Evolutionary conservation across 495 filamentous ascomycete species (phyloP).

Genomic region (Oidiodendron maius): DNA sequence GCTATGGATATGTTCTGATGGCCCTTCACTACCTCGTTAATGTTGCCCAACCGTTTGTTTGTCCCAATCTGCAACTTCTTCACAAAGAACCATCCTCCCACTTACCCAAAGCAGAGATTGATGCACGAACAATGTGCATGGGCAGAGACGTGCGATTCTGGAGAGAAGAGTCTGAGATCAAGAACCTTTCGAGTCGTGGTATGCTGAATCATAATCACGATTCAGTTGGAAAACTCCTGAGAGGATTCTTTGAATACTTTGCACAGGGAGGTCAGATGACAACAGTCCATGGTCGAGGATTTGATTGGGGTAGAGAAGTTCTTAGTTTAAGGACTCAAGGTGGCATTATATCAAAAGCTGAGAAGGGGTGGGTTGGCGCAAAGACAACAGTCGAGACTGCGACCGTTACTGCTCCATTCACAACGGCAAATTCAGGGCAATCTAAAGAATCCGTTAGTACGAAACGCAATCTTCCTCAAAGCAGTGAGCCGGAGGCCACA

Average conservation of each 20-base stretch:
- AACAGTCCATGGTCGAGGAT: slow-evolving; percentile 38
- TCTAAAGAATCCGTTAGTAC: background rate
- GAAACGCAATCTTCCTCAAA: background rate
- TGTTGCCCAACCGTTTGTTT: slow-evolving; percentile 67
- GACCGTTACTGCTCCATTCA: slow-evolving; percentile 12
- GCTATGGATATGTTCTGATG: slow-evolving; percentile 88
- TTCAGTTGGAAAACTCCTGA: slow-evolving; percentile 57
- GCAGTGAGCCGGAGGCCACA: slow-evolving; percentile 1
- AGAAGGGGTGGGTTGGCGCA: slow-evolving; percentile 73
- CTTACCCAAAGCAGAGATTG: slow-evolving; percentile 32
- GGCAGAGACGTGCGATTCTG: slow-evolving; percentile 62
- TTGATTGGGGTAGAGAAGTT: slow-evolving; percentile 66
- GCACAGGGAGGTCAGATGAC: slow-evolving; percentile 44
- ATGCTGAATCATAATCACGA: slow-evolving; percentile 54
- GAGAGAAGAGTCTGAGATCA: slow-evolving; percentile 59
- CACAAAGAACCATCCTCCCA: slow-evolving; percentile 33
- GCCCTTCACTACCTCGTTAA: slow-evolving; percentile 87
- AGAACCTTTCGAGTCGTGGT: slow-evolving; percentile 39
- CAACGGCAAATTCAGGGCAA: background rate
- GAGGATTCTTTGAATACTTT: slow-evolving; percentile 80
- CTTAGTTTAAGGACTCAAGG: slow-evolving; percentile 65
- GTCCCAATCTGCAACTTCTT: slow-evolving; percentile 66
- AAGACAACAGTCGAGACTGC: slow-evolving; percentile 39
- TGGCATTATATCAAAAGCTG: slow-evolving; percentile 60
- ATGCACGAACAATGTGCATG: slow-evolving; percentile 33